These are phyloP conservation scores for Trebouxia sp. DNA, from an alignment of 139 green algal genomes.

Conservation along the genomic window DNA sequence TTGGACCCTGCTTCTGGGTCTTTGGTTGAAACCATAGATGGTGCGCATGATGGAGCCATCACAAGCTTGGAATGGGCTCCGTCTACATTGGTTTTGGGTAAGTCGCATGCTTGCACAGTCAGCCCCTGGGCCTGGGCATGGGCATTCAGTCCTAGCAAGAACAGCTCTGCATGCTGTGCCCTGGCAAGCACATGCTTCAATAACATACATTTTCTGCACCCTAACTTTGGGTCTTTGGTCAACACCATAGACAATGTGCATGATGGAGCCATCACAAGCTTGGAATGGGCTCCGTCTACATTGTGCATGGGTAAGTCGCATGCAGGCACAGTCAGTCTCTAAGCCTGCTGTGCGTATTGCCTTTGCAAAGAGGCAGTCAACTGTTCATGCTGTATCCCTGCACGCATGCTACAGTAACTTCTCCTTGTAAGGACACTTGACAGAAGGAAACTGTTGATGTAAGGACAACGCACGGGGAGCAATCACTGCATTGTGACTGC, in stretches of 20 bases:
- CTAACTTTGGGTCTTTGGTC: constrained; percentile 28
- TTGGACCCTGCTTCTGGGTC: constrained; percentile 33
- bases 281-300: constrained; percentile 34
- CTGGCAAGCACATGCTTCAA: constrained; percentile 33
- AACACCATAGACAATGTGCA: constrained; percentile 41
- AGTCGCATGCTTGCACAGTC: too few relatives aligned
- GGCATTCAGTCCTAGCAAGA: too few relatives aligned
- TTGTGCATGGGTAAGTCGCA: background rate
- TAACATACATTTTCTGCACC: constrained; percentile 43
- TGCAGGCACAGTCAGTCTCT: too few relatives aligned
- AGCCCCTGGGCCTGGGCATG: too few relatives aligned
- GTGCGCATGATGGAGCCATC: constrained; percentile 41
- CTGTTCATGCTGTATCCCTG: background rate
- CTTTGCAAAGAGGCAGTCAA: too few relatives aligned
- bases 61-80: constrained; percentile 39
- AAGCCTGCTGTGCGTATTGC: too few relatives aligned
- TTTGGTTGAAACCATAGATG: constrained; percentile 36
- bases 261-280: constrained; percentile 34
- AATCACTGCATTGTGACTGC: too few relatives aligned
- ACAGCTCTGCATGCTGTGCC: too few relatives aligned
- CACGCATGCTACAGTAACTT: too few relatives aligned
- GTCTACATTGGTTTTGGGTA: background rate
- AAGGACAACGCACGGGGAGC: too few relatives aligned
- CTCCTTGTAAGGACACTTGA: too few relatives aligned
- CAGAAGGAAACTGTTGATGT: too few relatives aligned